Conservation (phyloP, 2,329 filamentous ascomycete species). For the Hypoxylon sp. region DNA sequence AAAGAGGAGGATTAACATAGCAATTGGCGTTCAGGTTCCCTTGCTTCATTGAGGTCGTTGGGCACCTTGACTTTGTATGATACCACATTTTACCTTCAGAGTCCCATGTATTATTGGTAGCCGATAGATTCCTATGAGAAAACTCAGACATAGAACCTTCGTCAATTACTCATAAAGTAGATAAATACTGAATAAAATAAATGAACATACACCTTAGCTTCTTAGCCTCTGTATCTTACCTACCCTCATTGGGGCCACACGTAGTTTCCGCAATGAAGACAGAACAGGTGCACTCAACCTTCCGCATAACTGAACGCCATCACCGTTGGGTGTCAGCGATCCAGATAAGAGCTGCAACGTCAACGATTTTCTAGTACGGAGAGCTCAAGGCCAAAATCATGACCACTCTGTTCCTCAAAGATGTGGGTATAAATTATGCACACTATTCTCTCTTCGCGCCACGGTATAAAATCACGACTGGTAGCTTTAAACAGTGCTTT, state of each 20-base stretch:
- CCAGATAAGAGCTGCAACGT: too few species aligned
- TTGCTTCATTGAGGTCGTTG: conserved; percentile 3
- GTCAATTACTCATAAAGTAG: background rate
- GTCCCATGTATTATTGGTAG: conserved; percentile 18
- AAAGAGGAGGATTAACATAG: conserved; percentile 22
- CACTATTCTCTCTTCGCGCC: too few species aligned
- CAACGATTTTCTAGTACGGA: too few species aligned
- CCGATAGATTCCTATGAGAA: background rate
- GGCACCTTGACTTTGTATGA: conserved; percentile 15
- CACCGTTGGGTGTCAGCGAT: too few species aligned
- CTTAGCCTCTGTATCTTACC: background rate
- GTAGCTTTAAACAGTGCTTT: background rate
- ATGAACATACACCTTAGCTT: background rate
- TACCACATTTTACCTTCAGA: conserved; percentile 19
- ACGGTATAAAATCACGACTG: too few species aligned
- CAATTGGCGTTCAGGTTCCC: conserved; percentile 34
- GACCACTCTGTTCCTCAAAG: too few species aligned
- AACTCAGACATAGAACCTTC: background rate
- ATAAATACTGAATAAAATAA: background rate
- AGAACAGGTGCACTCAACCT: background rate
- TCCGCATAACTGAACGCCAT: too few species aligned
- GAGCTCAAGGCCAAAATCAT: too few species aligned
- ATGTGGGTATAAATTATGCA: too few species aligned
- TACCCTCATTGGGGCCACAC: too few species aligned
- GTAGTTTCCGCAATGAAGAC: background rate